phyloP scores from a whole-genome alignment of 768 basidiomycete species.

The Pisolithus microcarpus region DNA sequence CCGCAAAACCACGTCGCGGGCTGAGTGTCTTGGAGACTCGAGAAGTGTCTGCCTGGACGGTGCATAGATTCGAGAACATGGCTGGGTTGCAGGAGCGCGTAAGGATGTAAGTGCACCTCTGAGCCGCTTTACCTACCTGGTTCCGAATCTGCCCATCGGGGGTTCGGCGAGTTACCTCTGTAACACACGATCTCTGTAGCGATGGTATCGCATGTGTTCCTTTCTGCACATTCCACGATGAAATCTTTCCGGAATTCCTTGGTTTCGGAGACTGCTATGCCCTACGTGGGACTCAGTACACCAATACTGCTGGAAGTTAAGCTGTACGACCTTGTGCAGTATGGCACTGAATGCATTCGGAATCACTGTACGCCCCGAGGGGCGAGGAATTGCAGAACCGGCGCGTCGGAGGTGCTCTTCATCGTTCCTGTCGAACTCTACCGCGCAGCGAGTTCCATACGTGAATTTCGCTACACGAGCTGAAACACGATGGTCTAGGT shows the following conservation, averaged over 20 bases:
- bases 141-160: slow-evolving; percentile 26
- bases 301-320: background rate
- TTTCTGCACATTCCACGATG: slow-evolving; percentile 23
- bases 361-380: slow-evolving; percentile 26
- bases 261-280: slow-evolving; percentile 22
- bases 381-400: slow-evolving; percentile 21
- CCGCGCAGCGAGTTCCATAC: slow-evolving; percentile 31
- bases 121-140: slow-evolving; percentile 11
- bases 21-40: slow-evolving; percentile 23
- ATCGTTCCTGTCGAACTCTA: slow-evolving; percentile 24
- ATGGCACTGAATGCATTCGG: slow-evolving; percentile 28
- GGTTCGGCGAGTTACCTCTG: slow-evolving; percentile 15
- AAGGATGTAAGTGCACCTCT: background rate
- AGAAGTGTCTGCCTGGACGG: slow-evolving; percentile 21
- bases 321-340: slow-evolving; percentile 18
- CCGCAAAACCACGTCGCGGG: slow-evolving; percentile 24
- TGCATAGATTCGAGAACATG: slow-evolving; percentile 22
- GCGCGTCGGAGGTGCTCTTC: slow-evolving; percentile 25
- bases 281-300: slow-evolving; percentile 11
- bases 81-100: slow-evolving; percentile 6
- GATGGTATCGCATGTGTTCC: slow-evolving; percentile 20
- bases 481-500: slow-evolving; percentile 36
- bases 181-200: slow-evolving; percentile 28
- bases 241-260: slow-evolving; percentile 29
- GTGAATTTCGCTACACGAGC: slow-evolving; percentile 33